Evolutionary conservation across 441 rosid species (phyloP).

Genomic region (Mallotus repandus): DNA sequence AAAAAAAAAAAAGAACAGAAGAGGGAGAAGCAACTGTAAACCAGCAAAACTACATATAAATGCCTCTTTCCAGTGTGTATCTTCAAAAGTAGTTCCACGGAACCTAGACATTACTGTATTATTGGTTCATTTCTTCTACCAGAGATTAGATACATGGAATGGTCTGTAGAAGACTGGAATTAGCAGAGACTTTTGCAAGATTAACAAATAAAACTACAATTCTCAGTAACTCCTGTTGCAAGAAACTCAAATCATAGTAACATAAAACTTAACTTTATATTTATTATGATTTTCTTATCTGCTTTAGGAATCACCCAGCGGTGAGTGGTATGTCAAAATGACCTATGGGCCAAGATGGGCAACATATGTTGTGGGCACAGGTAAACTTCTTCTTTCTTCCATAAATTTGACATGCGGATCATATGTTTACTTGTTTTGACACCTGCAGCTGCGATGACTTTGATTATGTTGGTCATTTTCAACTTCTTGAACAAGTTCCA

Average conservation of each 20-base stretch:
- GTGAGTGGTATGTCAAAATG: constrained; percentile 67
- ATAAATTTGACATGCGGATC: constrained; percentile 3
- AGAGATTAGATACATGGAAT: neutral
- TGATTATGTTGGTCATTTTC: constrained; percentile 57
- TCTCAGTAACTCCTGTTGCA: neutral
- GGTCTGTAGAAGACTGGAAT: neutral
- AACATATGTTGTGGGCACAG: constrained; percentile 79
- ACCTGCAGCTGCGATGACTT: constrained; percentile 66
- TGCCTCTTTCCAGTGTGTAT: neutral
- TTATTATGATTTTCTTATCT: constrained; percentile 25
- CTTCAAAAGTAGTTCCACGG: neutral
- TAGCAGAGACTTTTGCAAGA: neutral
- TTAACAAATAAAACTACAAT: neutral
- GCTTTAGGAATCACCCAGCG: constrained; percentile 49
- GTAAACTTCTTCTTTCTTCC: constrained; percentile 36
- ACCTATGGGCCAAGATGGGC: constrained; percentile 94
- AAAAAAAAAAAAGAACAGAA: neutral
- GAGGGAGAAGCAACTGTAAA: constrained; percentile 6
- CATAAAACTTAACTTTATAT: neutral
- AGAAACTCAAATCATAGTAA: neutral
- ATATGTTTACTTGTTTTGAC: constrained; percentile 13
- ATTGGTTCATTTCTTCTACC: constrained; percentile 1
- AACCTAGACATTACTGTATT: constrained; percentile 1
- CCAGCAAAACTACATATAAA: neutral
- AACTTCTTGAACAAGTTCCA: constrained; percentile 61